phyloP scores from a whole-genome alignment of 805 yeast genomes.

The Lipomyces sp. region DNA sequence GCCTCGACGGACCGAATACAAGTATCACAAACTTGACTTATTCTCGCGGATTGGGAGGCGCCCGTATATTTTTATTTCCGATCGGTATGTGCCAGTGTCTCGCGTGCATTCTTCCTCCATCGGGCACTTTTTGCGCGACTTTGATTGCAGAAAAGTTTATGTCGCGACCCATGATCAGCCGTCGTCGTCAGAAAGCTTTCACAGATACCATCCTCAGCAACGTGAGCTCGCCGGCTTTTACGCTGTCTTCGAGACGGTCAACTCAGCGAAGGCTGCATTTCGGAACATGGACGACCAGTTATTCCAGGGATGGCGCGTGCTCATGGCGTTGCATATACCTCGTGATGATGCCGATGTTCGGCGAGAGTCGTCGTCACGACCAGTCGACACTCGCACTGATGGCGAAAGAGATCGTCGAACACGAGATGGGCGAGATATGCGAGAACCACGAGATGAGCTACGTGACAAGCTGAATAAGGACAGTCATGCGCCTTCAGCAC shows the following conservation, averaged over 20 bases:
- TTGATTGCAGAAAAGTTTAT: constrained; percentile 64
- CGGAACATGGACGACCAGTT: constrained; percentile 58
- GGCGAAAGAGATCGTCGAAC: background rate
- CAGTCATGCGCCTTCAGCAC: constrained; percentile 67
- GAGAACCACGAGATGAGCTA: constrained; percentile 56
- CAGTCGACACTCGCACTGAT: background rate
- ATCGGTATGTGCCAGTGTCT: constrained; percentile 32
- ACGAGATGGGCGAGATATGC: constrained; percentile 49
- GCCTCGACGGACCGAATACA: background rate
- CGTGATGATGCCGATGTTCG: background rate
- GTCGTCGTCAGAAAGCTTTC: background rate
- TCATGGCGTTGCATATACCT: constrained; percentile 49
- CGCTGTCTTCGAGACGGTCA: constrained; percentile 59
- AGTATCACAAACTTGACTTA: background rate
- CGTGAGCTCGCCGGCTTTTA: constrained; percentile 65
- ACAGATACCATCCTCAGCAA: constrained; percentile 9
- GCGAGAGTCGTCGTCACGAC: background rate
- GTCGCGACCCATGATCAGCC: constrained; percentile 9
- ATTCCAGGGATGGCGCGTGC: constrained; percentile 45
- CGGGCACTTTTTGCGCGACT: constrained; percentile 54
- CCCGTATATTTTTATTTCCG: constrained; percentile 33
- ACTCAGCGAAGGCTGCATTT: constrained; percentile 60
- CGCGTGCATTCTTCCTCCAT: constrained; percentile 55
- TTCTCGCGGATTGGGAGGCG: constrained; percentile 22
- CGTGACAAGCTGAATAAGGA: constrained; percentile 63